Base-by-base conservation (phyloP, 345 rosid genomes). In the Arabidopsis suecica region DNA sequence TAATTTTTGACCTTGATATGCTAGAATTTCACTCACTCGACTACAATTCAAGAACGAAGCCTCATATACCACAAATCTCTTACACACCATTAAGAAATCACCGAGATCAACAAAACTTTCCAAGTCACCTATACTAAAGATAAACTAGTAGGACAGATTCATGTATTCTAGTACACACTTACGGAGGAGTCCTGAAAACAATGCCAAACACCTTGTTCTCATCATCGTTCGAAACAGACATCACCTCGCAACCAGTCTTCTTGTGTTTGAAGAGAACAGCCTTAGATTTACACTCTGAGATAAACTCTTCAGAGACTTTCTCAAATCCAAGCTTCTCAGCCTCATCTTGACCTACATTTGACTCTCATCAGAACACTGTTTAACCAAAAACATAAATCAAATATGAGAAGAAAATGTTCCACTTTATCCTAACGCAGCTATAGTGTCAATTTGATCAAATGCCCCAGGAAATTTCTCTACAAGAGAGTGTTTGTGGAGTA, bases 151-250 rank as follows among this genome's bases (percentile, higher is more conserved):
- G 6, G 34, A 59, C 1, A 37, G 22, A 30, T 16, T 55, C 41
- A 28, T 28, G 32, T 28, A 4, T 28, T 25, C 22, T 22, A 25
- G 6, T 20, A 53, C 18, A 28, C 32, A 83, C 93, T 84, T 81
- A 90, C 90, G 97, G 96, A 1, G 97, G 98, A n/a, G 97, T 93
- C 28, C 98, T 91, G 64, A 90, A 82, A 73, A 90, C 91, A 75
- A 90, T 82, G 65, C 93, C 93, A 8, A 88, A 90, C 50, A 90
- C 96, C 74, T 90, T 90, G 77, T 88, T 90, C 88, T 90, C 96
- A 64, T 88, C 96, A n/a, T 86, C 87, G 36, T 93, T 93, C 5
- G 94, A 87, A 44, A 89, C 93, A 16, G 96, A 91, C 93, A 91
- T 89, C 38, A 93, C 86, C 81, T 91, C 87, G n/a, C 93, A 87